Evolutionary conservation across 305 asterid species (phyloP).

Genomic region (Solanum aculeatissimum): DNA sequence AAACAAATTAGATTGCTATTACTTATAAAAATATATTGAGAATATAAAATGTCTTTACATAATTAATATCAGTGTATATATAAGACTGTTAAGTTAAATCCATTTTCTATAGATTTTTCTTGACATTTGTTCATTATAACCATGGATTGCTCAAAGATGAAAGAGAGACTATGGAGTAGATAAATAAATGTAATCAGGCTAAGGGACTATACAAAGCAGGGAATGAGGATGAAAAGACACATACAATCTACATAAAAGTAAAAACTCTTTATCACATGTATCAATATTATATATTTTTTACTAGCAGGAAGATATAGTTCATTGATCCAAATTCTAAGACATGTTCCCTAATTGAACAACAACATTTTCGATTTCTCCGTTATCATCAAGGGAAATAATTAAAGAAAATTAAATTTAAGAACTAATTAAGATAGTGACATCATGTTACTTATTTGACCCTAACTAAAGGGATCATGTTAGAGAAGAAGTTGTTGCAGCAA

Average conservation of each 20-base stretch:
- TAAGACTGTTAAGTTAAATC: not conserved
- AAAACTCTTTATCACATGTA: not conserved
- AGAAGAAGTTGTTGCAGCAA: conserved; percentile 58
- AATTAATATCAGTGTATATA: not conserved
- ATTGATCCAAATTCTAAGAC: not conserved
- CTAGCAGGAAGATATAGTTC: not conserved
- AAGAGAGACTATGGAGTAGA: not conserved
- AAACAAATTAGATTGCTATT: not conserved
- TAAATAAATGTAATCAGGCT: not conserved
- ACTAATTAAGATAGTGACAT: not conserved
- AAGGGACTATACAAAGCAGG: not conserved
- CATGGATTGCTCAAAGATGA: not conserved
- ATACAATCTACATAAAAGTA: not conserved
- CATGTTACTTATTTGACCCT: conserved; percentile 19
- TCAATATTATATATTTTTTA: not conserved
- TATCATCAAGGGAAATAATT: not conserved
- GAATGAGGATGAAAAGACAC: not conserved
- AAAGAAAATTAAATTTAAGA: not conserved
- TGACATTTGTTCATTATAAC: not conserved
- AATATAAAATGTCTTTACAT: not conserved
- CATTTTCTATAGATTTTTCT: not conserved
- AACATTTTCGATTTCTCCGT: not conserved
- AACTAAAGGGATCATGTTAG: conserved; percentile 14
- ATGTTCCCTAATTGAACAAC: not conserved
- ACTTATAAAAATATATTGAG: not conserved